A percentile compares a stretch with the other conserved stretches of the same genome.
These are phyloP conservation scores for Candida tetrigidarum DNA, from an alignment of 1,139 yeast genomes.

Conservation along the genomic window DNA sequence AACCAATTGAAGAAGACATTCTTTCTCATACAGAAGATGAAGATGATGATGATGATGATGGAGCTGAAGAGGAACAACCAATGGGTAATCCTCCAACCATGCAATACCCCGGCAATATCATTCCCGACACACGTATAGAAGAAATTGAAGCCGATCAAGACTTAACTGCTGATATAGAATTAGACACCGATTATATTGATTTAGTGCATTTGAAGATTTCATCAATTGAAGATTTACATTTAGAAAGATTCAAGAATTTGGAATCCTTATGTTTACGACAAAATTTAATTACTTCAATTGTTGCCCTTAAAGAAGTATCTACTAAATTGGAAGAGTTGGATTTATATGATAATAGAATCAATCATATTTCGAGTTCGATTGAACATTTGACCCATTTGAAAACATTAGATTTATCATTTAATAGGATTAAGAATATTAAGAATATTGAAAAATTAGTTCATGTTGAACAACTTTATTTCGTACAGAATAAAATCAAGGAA, in stretches of 20 bases:
- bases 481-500: conserved; percentile 82
- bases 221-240: conserved; percentile 66
- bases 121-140: conserved; percentile 58
- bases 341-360: conserved; percentile 88
- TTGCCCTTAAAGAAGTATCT: conserved; percentile 66
- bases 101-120: conserved; percentile 51
- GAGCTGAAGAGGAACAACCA: conserved; percentile 26
- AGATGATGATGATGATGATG: conserved; percentile 27
- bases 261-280: conserved; percentile 79
- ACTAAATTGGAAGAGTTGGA: conserved; percentile 77
- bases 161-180: conserved; percentile 62
- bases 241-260: conserved; percentile 60
- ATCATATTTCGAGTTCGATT: conserved; percentile 76
- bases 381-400: conserved; percentile 61
- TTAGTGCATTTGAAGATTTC: conserved; percentile 78
- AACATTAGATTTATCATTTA: conserved; percentile 84
- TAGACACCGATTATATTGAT: conserved; percentile 71
- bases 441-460: conserved; percentile 68
- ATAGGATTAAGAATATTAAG: conserved; percentile 86
- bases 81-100: conserved; percentile 30
- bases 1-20: conserved; percentile 7
- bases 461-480: conserved; percentile 75
- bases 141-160: conserved; percentile 56
- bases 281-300: conserved; percentile 74
- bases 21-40: conserved; percentile 26